Evolutionary conservation across 805 yeast genomes (phyloP), one percentile per base, ranked within the genome.

Genomic region (Metschnikowia reukaufii): DNA sequence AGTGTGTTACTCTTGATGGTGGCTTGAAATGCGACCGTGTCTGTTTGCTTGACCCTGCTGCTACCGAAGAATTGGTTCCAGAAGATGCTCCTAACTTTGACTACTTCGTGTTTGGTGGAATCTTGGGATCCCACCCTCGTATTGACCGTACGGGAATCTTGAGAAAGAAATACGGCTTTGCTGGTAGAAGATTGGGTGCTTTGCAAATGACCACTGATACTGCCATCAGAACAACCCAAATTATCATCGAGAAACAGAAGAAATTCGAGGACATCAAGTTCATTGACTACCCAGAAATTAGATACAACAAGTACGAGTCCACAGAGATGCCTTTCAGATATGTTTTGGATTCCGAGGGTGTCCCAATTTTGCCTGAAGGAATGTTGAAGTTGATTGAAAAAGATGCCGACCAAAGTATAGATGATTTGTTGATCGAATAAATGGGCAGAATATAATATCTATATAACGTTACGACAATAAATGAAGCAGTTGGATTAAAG

Each of bases 281-380:
- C 63, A 81, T 92, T 43, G 98, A 94, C 64, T 90, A 88, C 63
- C 99, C 99, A 3, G 98, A 92, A 66, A 85, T 92, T 57, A 81
- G 89, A 62, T 92, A 87, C 71, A 84, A 75, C 66, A 85, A 84
- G 63, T 81, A 87, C 60, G 99, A 94, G 66, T 87, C 96, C 3
- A 90, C 97, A 0, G 97, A 92, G 63, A 92, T 92, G 99, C 99
- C 99, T 2, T 92, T 92, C 71, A 77, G 99, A 62, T 92, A 92
- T 59, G 85, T 92, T 15, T 67, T 83, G 48, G 87, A 86, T 56
- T 64, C 60, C 0, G 56, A 76, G 1, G 81, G 80, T 3, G 76
- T 79, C 50, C 98, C 99, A 1, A 86, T 94, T 9, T 73, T 92
- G 60, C 99, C 99, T 0, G 78, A 79, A 46, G 98, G 98, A 0